phyloP scores from a whole-genome alignment of 2,329 filamentous ascomycete genomes.

The Colletotrichum cordylinicola region DNA sequence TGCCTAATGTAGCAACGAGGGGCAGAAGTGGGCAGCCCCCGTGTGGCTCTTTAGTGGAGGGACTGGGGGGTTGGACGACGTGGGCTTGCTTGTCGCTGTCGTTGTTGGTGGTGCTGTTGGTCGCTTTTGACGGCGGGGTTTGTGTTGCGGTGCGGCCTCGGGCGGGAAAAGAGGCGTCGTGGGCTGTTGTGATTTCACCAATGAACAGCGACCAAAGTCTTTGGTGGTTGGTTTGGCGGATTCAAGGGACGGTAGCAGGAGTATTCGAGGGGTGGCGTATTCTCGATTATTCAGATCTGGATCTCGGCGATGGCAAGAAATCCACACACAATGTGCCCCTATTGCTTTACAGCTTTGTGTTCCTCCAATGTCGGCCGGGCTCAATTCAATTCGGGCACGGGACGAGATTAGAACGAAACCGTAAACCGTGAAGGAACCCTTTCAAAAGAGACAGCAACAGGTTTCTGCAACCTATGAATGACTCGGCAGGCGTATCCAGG shows the following conservation, averaged over 20 bases:
- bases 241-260: background rate
- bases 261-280: background rate
- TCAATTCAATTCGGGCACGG: background rate
- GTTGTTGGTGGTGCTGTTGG: background rate
- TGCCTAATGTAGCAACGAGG: conserved; percentile 21
- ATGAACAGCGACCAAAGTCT: background rate
- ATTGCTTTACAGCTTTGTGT: background rate
- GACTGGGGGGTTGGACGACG: background rate
- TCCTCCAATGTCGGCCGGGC: background rate
- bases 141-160: background rate
- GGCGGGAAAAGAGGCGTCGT: background rate
- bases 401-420: conserved; percentile 1
- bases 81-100: background rate
- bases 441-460: background rate
- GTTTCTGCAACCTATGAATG: conserved; percentile 12
- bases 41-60: background rate
- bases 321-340: background rate
- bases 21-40: conserved; percentile 16
- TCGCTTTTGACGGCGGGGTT: background rate
- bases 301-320: background rate
- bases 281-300: background rate
- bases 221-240: background rate
- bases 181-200: background rate
- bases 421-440: background rate
- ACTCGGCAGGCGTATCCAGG: conserved; percentile 1